Evolutionary conservation across 1,139 yeast genomes (phyloP).

Genomic region (Debaryomycetaceae sp.): DNA sequence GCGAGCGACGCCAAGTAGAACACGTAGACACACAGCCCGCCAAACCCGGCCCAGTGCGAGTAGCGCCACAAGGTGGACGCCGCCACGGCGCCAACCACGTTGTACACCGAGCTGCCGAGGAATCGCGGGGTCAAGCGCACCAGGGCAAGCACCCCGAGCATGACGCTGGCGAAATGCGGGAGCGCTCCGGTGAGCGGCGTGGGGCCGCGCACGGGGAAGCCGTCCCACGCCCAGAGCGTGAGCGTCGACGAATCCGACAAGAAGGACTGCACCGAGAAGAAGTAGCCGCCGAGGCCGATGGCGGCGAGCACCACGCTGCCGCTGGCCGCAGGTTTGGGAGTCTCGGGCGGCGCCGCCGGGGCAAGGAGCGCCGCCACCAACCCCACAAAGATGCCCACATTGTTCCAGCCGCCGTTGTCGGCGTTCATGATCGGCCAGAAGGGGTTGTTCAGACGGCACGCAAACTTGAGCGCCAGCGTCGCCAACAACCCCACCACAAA

Average conservation of each 20-base stretch:
- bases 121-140: slow-evolving; percentile 18
- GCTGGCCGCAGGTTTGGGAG: slow-evolving; percentile 9
- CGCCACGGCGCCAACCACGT: slow-evolving; percentile 46
- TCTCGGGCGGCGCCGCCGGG: slow-evolving; percentile 14
- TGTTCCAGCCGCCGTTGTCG: slow-evolving; percentile 82
- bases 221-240: slow-evolving; percentile 92
- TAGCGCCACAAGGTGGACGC: slow-evolving; percentile 45
- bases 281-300: slow-evolving; percentile 71
- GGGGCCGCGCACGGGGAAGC: slow-evolving; percentile 85
- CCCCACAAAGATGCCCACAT: slow-evolving; percentile 65
- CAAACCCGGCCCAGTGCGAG: slow-evolving; percentile 78
- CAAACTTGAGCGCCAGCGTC: slow-evolving; percentile 71
- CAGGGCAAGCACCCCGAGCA: slow-evolving; percentile 43
- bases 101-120: slow-evolving; percentile 14
- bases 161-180: slow-evolving; percentile 56
- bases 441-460: slow-evolving; percentile 83
- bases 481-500: slow-evolving; percentile 69
- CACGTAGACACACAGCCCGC: slow-evolving; percentile 68
- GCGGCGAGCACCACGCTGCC: slow-evolving; percentile 50
- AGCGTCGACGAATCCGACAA: slow-evolving; percentile 81
- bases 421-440: slow-evolving; percentile 93
- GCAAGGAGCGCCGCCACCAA: slow-evolving; percentile 58
- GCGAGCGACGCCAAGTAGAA: slow-evolving; percentile 58
- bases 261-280: slow-evolving; percentile 71
- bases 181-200: slow-evolving; percentile 87